Base-by-base conservation (phyloP, 805 yeast species). In the Cyberlindnera mycetangii region DNA sequence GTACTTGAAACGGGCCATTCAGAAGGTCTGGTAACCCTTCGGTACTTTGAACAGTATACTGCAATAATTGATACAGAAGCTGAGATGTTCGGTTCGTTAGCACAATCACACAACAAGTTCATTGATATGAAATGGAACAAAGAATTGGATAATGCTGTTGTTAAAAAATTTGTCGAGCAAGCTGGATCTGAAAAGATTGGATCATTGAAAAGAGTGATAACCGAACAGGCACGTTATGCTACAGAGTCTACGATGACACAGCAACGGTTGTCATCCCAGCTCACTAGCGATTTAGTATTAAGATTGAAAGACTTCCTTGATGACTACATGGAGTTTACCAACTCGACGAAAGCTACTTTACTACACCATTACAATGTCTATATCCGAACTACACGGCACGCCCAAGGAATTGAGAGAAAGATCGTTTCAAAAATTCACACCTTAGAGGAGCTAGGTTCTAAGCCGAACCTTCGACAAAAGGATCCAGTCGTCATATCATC, bases 281-380 rank as follows among this genome's bases (percentile, higher is more conserved):
- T 58, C 3, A 37, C 47, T 33, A 50, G 55, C 16, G 50, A 57
- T 31, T 38, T 56, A 2, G 24, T 54, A 0, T 22, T 53, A 0
- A 32, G 32, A 2, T 42, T 59, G 5, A 38, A 42, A 18, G 60
- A 57, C 28, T 59, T 59, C 37, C 21, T 57, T 14, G 60, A 56
- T 2, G 58, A 57, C 22, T 55, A 50, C 17, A 44, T 20, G n/a
- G 39, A 32, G 3, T 57, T 55, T 18, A 42, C 42, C 4, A n/a
- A 24, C 2, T 44, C 38, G 9, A 27, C 50, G 4, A 53, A 41
- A 32, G 48, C 40, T 5, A 37, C 34, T 0, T 20, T 59, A 11
- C 39, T 32, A 14, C 20, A 24, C 17, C 49, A 49, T 31, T 49
- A 44, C 37, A 41, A 42, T 18, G 16, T 21, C 11, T 56, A 57